Evolutionary conservation across 2,329 filamentous ascomycete genomes (phyloP).

Genomic region (Fusarium redolens): DNA sequence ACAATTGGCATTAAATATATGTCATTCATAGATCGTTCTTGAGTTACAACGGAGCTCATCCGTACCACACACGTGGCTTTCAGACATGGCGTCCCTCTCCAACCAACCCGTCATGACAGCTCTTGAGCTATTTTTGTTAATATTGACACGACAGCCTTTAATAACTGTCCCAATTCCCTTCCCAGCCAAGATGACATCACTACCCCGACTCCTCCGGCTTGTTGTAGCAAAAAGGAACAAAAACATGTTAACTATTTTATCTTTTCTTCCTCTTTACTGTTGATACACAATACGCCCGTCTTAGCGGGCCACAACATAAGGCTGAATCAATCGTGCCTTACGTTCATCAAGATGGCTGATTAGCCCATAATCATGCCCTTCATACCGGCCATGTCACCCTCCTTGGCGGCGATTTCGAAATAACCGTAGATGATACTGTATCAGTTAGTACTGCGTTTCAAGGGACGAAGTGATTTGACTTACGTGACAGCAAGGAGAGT

Average conservation of each 20-base stretch:
- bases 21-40: slow-evolving; percentile 45
- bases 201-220: slow-evolving; percentile 41
- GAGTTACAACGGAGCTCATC: slow-evolving; percentile 38
- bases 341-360: slow-evolving; percentile 42
- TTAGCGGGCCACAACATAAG: slow-evolving; percentile 32
- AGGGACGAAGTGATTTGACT: slow-evolving; percentile 52
- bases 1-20: slow-evolving; percentile 38
- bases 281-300: slow-evolving; percentile 43
- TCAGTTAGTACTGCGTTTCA: slow-evolving; percentile 45
- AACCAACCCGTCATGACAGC: slow-evolving; percentile 39
- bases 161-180: slow-evolving; percentile 39
- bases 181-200: slow-evolving; percentile 42
- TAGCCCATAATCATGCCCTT: slow-evolving; percentile 79
- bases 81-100: slow-evolving; percentile 25
- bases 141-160: slow-evolving; percentile 40
- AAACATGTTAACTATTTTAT: slow-evolving; percentile 47
- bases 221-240: slow-evolving; percentile 40
- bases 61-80: slow-evolving; percentile 13
- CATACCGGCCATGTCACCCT: slow-evolving; percentile 91
- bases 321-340: slow-evolving; percentile 34
- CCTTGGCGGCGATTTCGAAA: slow-evolving; percentile 99
- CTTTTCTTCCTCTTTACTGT: slow-evolving; percentile 44
- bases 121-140: slow-evolving; percentile 35
- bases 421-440: slow-evolving; percentile 97
- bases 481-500: slow-evolving; percentile 98